These are phyloP conservation scores for Geosmithia putterillii DNA, from an alignment of 2,329 filamentous ascomycete species.

Conservation along the genomic window DNA sequence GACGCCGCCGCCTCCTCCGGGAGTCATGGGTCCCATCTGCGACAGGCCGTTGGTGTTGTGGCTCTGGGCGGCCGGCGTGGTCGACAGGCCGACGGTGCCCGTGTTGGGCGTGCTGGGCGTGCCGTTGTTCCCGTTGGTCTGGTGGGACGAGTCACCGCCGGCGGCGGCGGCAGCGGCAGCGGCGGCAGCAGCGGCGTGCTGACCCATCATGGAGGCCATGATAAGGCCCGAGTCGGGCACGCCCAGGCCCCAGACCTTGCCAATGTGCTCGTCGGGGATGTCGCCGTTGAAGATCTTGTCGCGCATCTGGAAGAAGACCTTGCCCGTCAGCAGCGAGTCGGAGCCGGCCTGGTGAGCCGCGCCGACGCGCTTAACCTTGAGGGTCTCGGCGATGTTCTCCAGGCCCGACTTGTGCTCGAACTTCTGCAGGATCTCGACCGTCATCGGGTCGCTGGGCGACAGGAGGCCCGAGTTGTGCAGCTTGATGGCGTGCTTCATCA, in stretches of 20 bases:
- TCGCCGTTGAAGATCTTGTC: conserved; percentile 77
- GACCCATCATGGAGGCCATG: conserved; percentile 19
- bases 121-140: conserved; percentile 28
- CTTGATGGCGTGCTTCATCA: conserved; percentile 80
- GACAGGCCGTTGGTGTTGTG: conserved; percentile 44
- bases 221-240: conserved; percentile 47
- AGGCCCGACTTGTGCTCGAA: conserved; percentile 86
- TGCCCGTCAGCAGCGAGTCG: conserved; percentile 84
- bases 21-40: conserved; percentile 62
- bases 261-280: conserved; percentile 70
- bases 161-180: conserved; percentile 18
- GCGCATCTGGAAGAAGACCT: conserved; percentile 88
- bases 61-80: conserved; percentile 33
- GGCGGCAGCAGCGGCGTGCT: conserved; percentile 16
- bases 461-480: conserved; percentile 52
- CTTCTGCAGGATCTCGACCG: conserved; percentile 65
- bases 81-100: conserved; percentile 34
- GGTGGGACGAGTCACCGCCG: conserved; percentile 14
- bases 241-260: conserved; percentile 88
- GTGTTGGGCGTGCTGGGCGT: conserved; percentile 60
- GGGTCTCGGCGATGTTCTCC: conserved; percentile 84
- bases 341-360: conserved; percentile 86
- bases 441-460: conserved; percentile 50
- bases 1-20: conserved; percentile 60
- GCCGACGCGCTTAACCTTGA: conserved; percentile 82